Evolutionary conservation across 768 basidiomycete species (phyloP).

Genomic region (Gyrodon lividus): DNA sequence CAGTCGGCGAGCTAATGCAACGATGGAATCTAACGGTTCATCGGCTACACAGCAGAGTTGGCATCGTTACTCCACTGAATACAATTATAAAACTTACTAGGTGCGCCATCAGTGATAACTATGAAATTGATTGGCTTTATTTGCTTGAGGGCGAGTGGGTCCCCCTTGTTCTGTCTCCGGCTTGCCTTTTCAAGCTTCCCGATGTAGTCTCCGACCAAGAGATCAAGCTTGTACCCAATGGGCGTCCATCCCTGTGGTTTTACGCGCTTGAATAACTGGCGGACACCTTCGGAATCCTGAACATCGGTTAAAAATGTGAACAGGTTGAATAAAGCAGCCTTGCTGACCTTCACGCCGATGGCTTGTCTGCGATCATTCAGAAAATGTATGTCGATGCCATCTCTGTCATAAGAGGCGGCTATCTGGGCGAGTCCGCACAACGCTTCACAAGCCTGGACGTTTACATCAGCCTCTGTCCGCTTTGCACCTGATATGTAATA

Average conservation of each 20-base stretch:
- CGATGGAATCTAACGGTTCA: slow-evolving; percentile 49
- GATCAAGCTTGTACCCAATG: slow-evolving; percentile 42
- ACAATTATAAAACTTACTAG: slow-evolving; percentile 40
- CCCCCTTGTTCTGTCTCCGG: slow-evolving; percentile 20
- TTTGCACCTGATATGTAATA: background rate
- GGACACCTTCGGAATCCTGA: slow-evolving; percentile 40
- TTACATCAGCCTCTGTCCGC: background rate
- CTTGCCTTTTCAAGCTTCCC: slow-evolving; percentile 34
- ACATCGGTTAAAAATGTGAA: background rate
- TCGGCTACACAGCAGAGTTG: slow-evolving; percentile 38
- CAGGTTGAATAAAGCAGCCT: background rate
- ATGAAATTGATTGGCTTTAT: slow-evolving; percentile 61
- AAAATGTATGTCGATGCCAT: slow-evolving; percentile 66
- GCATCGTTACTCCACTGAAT: background rate
- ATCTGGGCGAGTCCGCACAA: slow-evolving; percentile 47
- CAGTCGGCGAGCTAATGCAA: slow-evolving; percentile 46
- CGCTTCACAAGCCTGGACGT: slow-evolving; percentile 11
- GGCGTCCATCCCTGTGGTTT: slow-evolving; percentile 45
- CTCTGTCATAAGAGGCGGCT: slow-evolving; percentile 49
- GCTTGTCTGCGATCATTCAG: slow-evolving; percentile 42
- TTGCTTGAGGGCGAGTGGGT: slow-evolving; percentile 21
- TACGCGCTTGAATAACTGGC: slow-evolving; percentile 43
- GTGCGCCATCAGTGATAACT: slow-evolving; percentile 62
- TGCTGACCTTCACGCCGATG: slow-evolving; percentile 38
- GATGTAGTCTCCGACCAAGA: slow-evolving; percentile 39